Base-by-base conservation (phyloP, 1,139 yeast species). In the Pichia sp. region DNA sequence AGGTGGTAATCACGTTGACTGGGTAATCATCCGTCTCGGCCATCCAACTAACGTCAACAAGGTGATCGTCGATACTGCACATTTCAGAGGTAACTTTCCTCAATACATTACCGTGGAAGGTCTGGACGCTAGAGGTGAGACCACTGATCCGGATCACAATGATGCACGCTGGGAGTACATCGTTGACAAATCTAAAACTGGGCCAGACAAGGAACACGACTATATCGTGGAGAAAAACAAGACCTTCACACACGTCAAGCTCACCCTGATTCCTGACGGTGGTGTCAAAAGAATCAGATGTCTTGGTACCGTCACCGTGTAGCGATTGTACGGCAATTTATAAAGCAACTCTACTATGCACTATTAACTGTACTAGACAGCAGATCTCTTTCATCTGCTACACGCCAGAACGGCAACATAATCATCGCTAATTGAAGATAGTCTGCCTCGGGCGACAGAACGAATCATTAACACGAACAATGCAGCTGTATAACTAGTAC, bases 81-180 rank as follows among this genome's bases (percentile, higher is more conserved):
- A 85, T 59, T 88, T 78, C 66, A 71, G 93, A 57, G 97, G 97
- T 27, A 88, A 88, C 62, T 88, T 77, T 67, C 97, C 97, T 0
- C 94, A 86, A 59, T 71, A 68, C 49, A 59, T 87, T 44, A 66
- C 72, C 36, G 64, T 87, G 11, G 76, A 80, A 54, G 88, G 74
- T 6, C 53, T 74, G 34, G 53, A 57, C 14, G 64, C 69, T 11
- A 59, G 56, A 22, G 8, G 10, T 8, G 18, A 25, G 14, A 53
- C n/a, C n/a, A 46, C 51, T 19, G 56, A 64, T 8, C 63, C 70
- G 15, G 60, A 67, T 4, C 40, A 53, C 10, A 63, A 64, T 33
- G 69, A 70, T 39, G 38, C 61, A 1, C 29, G 40, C 3, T 88
- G 96, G 96, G 63, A 60, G 27, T 56, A 58, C 4, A 53, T 88